These are phyloP conservation scores for Quercus engelmannii DNA, from an alignment of 306 rosid species.

Conservation along the genomic window DNA sequence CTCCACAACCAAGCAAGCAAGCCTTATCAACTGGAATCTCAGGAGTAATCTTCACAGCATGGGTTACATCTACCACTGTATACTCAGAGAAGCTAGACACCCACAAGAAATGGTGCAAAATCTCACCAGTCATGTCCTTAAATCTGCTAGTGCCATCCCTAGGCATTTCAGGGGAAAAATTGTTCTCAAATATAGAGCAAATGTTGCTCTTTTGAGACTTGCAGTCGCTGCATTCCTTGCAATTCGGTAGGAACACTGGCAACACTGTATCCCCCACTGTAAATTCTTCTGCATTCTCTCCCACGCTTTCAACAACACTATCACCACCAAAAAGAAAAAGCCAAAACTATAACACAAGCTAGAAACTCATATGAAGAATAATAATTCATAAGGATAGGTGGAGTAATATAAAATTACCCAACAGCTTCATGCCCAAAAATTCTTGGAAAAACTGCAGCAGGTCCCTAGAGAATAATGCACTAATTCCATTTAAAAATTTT, in stretches of 20 bases:
- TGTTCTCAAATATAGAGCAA: slow-evolving; percentile 24
- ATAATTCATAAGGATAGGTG: neutral
- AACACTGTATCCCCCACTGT: slow-evolving; percentile 51
- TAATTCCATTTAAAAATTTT: neutral
- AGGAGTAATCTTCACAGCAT: slow-evolving; percentile 45
- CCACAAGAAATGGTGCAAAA: slow-evolving; percentile 36
- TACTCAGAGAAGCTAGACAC: slow-evolving; percentile 66
- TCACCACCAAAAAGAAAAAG: neutral
- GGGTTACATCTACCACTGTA: slow-evolving; percentile 53
- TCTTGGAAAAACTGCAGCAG: slow-evolving; percentile 18
- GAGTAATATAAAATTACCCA: slow-evolving; percentile 32
- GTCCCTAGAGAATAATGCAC: slow-evolving; percentile 7
- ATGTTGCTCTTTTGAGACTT: slow-evolving; percentile 42
- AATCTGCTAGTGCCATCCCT: slow-evolving; percentile 61
- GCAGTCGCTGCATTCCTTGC: slow-evolving; percentile 63
- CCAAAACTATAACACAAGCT: neutral
- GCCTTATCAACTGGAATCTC: slow-evolving; percentile 45
- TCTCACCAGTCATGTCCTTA: slow-evolving; percentile 45
- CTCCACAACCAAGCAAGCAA: slow-evolving; percentile 63
- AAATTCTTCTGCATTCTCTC: slow-evolving; percentile 55
- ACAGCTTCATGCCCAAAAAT: slow-evolving; percentile 67
- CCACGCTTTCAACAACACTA: slow-evolving; percentile 61
- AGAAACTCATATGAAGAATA: too few relatives aligned
- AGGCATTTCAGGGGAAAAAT: slow-evolving; percentile 22
- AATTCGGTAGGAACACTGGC: slow-evolving; percentile 52